phyloP scores from a whole-genome alignment of 1,139 yeast species.

The Yamadazyma pseudoaaseri region DNA sequence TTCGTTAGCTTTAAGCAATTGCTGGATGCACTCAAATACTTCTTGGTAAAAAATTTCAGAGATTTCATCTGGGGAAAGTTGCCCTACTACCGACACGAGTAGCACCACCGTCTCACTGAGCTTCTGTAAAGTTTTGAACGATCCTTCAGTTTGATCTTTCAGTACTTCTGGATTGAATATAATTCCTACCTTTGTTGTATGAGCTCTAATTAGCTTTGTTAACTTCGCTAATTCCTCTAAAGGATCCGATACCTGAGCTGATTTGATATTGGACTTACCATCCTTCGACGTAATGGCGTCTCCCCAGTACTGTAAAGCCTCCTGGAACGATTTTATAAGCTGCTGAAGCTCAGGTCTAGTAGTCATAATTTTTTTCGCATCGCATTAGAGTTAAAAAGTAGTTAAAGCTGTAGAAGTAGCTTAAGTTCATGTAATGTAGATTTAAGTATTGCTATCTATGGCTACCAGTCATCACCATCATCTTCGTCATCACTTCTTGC shows the following conservation, averaged over 20 bases:
- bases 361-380: not conserved
- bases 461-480: conserved; percentile 53
- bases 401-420: too few species aligned
- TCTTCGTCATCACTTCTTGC: conserved; percentile 84
- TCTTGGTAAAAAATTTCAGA: conserved; percentile 44
- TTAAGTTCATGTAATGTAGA: too few species aligned
- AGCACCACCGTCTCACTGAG: conserved; percentile 46
- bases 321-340: conserved; percentile 31
- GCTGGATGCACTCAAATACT: conserved; percentile 27
- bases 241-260: conserved; percentile 45
- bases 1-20: conserved; percentile 26
- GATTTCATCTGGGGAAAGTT: conserved; percentile 33
- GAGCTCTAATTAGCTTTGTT: conserved; percentile 64
- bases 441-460: too few species aligned
- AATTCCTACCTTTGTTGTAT: conserved; percentile 76
- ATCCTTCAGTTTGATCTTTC: conserved; percentile 43
- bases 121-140: conserved; percentile 52
- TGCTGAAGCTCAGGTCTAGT: conserved; percentile 22
- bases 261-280: conserved; percentile 17
- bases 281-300: conserved; percentile 14
- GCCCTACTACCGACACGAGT: conserved; percentile 45
- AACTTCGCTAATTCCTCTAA: conserved; percentile 59
- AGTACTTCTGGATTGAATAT: conserved; percentile 62
- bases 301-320: conserved; percentile 36
- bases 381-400: too few species aligned